Conservation (phyloP, 345 rosid genomes). For the Ceriops tagal region DNA sequence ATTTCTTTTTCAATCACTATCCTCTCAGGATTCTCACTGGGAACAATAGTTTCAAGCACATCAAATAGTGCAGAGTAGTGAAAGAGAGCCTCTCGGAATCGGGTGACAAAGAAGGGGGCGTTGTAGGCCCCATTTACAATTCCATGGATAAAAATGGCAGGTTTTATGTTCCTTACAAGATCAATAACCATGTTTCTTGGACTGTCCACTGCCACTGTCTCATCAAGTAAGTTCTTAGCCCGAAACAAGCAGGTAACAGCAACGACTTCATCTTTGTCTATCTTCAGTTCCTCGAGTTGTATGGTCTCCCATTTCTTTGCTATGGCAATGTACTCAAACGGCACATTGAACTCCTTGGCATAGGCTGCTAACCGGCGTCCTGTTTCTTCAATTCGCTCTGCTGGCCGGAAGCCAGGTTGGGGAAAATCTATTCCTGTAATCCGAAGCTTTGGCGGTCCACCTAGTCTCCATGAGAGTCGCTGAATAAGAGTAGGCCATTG, state of each 20-base stretch:
- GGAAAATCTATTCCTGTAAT: conserved; percentile 31
- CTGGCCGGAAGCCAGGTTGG: conserved; percentile 26
- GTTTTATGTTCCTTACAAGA: conserved; percentile 14
- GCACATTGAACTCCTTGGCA: conserved; percentile 20
- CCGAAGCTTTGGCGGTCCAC: conserved; percentile 23
- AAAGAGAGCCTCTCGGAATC: conserved; percentile 24
- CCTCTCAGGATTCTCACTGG: conserved; percentile 15
- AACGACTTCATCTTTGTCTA: conserved; percentile 17
- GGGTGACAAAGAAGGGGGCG: conserved; percentile 23
- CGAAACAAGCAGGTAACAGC: conserved; percentile 23
- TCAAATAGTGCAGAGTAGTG: conserved; percentile 26
- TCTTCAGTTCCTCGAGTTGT: conserved; percentile 21
- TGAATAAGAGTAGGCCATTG: conserved; percentile 29
- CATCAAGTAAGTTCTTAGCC: conserved; percentile 24
- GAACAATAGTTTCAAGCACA: conserved; percentile 7
- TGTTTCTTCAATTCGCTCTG: conserved; percentile 25
- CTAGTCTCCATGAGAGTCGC: conserved; percentile 22
- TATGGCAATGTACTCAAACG: conserved; percentile 24
- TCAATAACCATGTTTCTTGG: conserved; percentile 16
- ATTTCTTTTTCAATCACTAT: conserved; percentile 16
- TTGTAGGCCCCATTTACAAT: conserved; percentile 24
- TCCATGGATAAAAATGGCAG: conserved; percentile 23
- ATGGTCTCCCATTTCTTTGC: conserved; percentile 31
- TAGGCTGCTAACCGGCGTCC: conserved; percentile 26
- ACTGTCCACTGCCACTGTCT: conserved; percentile 19